These are phyloP conservation scores for Tylopilus sp. DNA, from an alignment of 768 basidiomycete genomes.

Conservation along the genomic window DNA sequence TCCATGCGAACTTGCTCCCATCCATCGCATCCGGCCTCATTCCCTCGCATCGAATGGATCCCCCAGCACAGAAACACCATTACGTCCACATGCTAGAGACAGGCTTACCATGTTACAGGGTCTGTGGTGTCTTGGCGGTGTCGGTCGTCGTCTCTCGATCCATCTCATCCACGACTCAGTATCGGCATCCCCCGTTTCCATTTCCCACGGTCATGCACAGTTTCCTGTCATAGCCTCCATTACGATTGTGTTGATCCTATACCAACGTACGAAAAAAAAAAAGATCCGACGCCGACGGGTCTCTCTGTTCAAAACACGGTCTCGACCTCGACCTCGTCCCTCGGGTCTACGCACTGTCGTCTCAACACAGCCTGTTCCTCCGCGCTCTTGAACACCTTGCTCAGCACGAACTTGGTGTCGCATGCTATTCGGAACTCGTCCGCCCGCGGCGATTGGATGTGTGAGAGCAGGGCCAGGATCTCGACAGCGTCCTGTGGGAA, in stretches of 20 bases:
- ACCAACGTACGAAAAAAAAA: neutral
- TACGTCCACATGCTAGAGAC: neutral
- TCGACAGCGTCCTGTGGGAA: constrained; percentile 48
- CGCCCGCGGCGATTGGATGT: constrained; percentile 47
- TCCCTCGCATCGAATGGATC: neutral
- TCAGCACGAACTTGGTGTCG: constrained; percentile 50
- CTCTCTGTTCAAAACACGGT: constrained; percentile 16
- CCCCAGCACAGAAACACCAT: neutral
- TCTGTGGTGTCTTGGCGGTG: constrained; percentile 22
- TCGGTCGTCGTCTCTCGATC: constrained; percentile 16
- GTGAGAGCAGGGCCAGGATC: constrained; percentile 46
- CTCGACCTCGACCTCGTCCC: constrained; percentile 23
- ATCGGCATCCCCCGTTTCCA: constrained; percentile 19
- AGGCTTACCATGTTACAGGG: constrained; percentile 30
- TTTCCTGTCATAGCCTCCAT: constrained; percentile 11
- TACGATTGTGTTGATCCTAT: no score
- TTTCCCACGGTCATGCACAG: constrained; percentile 19
- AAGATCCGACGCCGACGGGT: neutral
- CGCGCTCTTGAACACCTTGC: constrained; percentile 61
- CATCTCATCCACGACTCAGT: neutral
- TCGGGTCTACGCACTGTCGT: constrained; percentile 17
- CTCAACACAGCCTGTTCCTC: constrained; percentile 48
- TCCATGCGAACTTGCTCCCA: constrained; percentile 8
- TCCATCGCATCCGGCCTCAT: constrained; percentile 5
- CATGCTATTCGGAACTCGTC: constrained; percentile 63